Base-by-base conservation (phyloP, 2,329 filamentous ascomycete genomes). In the Claviceps digitariae region DNA sequence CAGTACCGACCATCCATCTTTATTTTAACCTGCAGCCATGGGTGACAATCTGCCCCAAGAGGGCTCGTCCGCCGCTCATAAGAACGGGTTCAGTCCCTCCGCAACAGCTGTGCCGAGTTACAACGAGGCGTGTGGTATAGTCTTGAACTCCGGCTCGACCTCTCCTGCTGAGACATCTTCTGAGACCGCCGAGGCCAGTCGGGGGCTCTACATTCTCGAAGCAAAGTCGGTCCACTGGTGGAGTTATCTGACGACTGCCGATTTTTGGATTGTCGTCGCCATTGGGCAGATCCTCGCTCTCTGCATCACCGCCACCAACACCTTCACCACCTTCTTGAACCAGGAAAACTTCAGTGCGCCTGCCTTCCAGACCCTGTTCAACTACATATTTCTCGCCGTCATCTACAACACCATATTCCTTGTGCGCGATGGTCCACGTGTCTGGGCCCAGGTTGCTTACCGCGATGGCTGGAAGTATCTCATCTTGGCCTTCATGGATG, bases 321-420 rank as follows among this genome's bases (percentile, higher is more conserved):
- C 93, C 48, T 88, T 97, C 65, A 87, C 86, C 40, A 81, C 78
- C 27, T 80, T 96, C 53, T 81, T 98, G 31, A 76, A 76, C 54
- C 62, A 67, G 10, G 68, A 71, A 5, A 78, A 82, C 50, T 90
- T 86, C 59, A 89, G 81, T 56, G 94, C 97, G 60, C 93, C 93
- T 8, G 89, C 93, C 53, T 95, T 97, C 74, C 93, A 98, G 72
- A 89, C 87, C 31, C 80, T 97, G 63, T 94, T 96, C 78, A 95
- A 93, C 72, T 98, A 98, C 70, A 77, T 90, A 45, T 72, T 96
- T 50, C 78, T 98, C 58, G 84, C 84, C 56, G 53, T 88, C 55
- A 80, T 96, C 65, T 98, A 94, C 74, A 86, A 88, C 25, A 76
- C 81, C 41, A 82, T 86, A 63, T 90, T 88, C 15, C 71, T 96